Evolutionary conservation across 352 stramenopile genomes (phyloP).

Genomic region (Pythium utonaiense): DNA sequence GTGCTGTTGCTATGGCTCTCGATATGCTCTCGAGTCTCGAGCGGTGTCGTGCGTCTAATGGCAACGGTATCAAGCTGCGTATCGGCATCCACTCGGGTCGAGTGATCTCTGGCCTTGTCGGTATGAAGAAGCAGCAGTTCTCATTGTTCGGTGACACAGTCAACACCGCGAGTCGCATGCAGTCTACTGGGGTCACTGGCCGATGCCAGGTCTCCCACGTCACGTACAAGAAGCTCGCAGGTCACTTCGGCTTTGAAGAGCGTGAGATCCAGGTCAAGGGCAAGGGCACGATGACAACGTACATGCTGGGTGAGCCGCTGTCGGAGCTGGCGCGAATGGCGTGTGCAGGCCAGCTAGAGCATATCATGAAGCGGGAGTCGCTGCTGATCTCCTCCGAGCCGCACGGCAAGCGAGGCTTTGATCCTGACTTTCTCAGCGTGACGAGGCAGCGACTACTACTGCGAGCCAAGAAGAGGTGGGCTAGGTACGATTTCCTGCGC

Average conservation of each 20-base stretch:
- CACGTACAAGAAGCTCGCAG: conserved; percentile 77
- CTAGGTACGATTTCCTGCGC: conserved; percentile 52
- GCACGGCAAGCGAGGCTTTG: conserved; percentile 37
- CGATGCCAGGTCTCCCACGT: conserved; percentile 80
- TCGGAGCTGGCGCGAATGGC: conserved; percentile 60
- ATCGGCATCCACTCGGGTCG: conserved; percentile 90
- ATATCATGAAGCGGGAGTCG: conserved; percentile 68
- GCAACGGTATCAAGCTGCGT: conserved; percentile 84
- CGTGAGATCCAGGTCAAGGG: conserved; percentile 83
- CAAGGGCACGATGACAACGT: conserved; percentile 83
- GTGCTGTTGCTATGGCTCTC: conserved; percentile 68
- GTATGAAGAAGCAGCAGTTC: conserved; percentile 92
- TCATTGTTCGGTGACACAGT: conserved; percentile 93
- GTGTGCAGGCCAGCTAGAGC: conserved; percentile 57
- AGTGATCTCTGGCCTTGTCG: conserved; percentile 86
- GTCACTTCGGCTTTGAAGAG: conserved; percentile 76
- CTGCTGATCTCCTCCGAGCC: conserved; percentile 46
- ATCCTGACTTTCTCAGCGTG: conserved; percentile 48
- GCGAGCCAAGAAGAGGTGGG: conserved; percentile 48
- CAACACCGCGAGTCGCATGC: conserved; percentile 88
- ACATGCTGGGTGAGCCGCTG: conserved; percentile 70
- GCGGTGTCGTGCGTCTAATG: conserved; percentile 69
- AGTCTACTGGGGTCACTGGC: conserved; percentile 80
- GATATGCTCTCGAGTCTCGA: conserved; percentile 73
- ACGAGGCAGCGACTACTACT: conserved; percentile 51